Evolutionary conservation across 2,329 filamentous ascomycete species (phyloP).

Genomic region (Aspergillus udagawae): DNA sequence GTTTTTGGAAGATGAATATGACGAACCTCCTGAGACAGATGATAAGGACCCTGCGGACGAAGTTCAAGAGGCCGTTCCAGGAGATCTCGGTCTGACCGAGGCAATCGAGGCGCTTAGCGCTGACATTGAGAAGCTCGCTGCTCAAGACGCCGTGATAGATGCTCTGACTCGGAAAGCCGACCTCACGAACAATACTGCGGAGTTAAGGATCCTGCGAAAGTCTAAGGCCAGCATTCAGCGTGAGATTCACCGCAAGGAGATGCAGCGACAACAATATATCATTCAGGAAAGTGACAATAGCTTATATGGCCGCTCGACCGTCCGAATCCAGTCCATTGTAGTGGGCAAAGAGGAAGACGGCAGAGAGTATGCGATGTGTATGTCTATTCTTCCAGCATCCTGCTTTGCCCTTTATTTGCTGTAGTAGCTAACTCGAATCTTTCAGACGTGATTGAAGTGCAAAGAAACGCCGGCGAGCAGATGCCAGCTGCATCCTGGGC

Average conservation of each 20-base stretch:
- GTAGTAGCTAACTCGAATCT: slow-evolving; percentile 12
- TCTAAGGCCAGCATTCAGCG: slow-evolving; percentile 89
- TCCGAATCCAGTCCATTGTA: slow-evolving; percentile 88
- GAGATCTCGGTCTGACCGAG: slow-evolving; percentile 88
- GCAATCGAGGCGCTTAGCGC: slow-evolving; percentile 83
- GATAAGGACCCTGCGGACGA: slow-evolving; percentile 68
- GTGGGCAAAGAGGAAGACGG: slow-evolving; percentile 89
- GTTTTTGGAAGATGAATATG: slow-evolving; percentile 79
- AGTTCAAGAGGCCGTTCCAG: slow-evolving; percentile 89
- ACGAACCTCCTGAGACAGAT: slow-evolving; percentile 60
- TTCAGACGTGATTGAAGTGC: slow-evolving; percentile 79
- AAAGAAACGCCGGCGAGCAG: slow-evolving; percentile 83
- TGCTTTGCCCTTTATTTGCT: background rate
- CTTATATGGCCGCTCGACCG: slow-evolving; percentile 82
- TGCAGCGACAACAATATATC: slow-evolving; percentile 94
- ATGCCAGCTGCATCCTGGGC: slow-evolving; percentile 96
- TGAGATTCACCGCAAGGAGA: slow-evolving; percentile 88
- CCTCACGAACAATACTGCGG: slow-evolving; percentile 92
- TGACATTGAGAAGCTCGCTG: slow-evolving; percentile 82
- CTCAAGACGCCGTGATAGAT: slow-evolving; percentile 87
- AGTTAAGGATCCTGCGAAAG: slow-evolving; percentile 86
- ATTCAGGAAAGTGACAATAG: slow-evolving; percentile 98
- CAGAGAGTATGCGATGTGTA: slow-evolving; percentile 83
- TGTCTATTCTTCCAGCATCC: slow-evolving; percentile 20
- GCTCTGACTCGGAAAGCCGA: slow-evolving; percentile 92